phyloP scores from a whole-genome alignment of 176 grass and related monocot genomes.

The Cocos nucifera region DNA sequence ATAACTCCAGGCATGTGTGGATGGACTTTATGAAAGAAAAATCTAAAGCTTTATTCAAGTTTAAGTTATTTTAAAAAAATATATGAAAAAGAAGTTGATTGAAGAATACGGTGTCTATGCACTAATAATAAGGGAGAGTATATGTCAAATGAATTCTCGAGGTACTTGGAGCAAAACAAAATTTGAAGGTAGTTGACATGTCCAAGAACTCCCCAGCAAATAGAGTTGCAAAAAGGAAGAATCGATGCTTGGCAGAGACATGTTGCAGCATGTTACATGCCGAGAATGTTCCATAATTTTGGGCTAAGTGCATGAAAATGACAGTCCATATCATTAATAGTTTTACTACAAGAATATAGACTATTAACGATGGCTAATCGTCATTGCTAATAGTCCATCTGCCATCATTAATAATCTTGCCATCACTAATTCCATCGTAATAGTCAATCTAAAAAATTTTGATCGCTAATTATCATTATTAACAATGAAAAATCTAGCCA shows the following conservation, averaged over 20 bases:
- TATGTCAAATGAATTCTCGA: not conserved
- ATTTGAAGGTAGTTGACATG: too few relatives aligned
- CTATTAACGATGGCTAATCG: too few relatives aligned
- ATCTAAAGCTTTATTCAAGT: not conserved
- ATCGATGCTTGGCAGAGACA: not conserved
- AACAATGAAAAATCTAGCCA: too few relatives aligned
- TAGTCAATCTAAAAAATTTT: too few relatives aligned
- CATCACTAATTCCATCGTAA: too few relatives aligned
- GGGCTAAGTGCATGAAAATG: not conserved
- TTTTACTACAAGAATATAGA: too few relatives aligned
- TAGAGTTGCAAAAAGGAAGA: not conserved
- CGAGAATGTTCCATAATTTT: not conserved
- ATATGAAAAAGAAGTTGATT: not conserved
- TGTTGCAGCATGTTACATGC: not conserved
- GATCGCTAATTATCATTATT: too few relatives aligned
- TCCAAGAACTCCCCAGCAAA: too few relatives aligned
- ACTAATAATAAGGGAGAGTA: not conserved
- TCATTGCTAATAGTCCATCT: too few relatives aligned
- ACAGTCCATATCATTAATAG: not conserved
- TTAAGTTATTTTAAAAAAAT: not conserved
- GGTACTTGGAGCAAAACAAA: too few relatives aligned
- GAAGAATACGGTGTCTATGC: not conserved
- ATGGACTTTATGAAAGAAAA: not conserved
- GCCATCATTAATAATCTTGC: too few relatives aligned
- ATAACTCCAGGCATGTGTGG: not conserved